phyloP scores from a whole-genome alignment of 805 yeast species.

The Monosporozyma aerobia region DNA sequence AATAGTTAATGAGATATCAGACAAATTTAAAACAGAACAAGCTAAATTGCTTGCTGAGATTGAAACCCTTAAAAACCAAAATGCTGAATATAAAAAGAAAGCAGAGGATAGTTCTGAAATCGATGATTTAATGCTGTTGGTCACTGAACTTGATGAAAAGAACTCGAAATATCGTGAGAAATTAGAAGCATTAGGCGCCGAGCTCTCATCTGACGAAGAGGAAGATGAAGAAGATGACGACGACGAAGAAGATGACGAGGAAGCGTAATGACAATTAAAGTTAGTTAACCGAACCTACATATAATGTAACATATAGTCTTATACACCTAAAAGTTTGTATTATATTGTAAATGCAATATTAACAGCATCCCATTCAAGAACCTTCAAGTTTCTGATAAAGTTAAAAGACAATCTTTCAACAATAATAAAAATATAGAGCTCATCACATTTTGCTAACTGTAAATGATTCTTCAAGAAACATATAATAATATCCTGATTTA shows the following conservation, averaged over 20 bases:
- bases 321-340: neutral
- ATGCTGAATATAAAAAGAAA: slow-evolving; percentile 6
- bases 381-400: too few relatives aligned
- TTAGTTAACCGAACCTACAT: neutral
- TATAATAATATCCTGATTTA: too few relatives aligned
- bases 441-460: too few relatives aligned
- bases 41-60: slow-evolving; percentile 2
- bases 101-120: slow-evolving; percentile 17
- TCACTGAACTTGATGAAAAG: slow-evolving; percentile 69
- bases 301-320: neutral
- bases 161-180: slow-evolving; percentile 47
- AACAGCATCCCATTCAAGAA: neutral
- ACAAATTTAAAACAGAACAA: slow-evolving; percentile 3
- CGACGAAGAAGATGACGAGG: slow-evolving; percentile 31
- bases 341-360: neutral
- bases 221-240: slow-evolving; percentile 57
- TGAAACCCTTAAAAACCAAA: slow-evolving; percentile 3
- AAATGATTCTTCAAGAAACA: too few relatives aligned
- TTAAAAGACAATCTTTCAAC: too few relatives aligned
- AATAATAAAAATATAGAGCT: too few relatives aligned
- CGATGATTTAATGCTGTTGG: slow-evolving; percentile 68
- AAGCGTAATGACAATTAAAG: neutral
- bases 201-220: slow-evolving; percentile 63
- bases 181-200: slow-evolving; percentile 46
- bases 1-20: neutral